Evolutionary conservation across 2,329 filamentous ascomycete genomes (phyloP).

Genomic region (Hypoxylon sp.): DNA sequence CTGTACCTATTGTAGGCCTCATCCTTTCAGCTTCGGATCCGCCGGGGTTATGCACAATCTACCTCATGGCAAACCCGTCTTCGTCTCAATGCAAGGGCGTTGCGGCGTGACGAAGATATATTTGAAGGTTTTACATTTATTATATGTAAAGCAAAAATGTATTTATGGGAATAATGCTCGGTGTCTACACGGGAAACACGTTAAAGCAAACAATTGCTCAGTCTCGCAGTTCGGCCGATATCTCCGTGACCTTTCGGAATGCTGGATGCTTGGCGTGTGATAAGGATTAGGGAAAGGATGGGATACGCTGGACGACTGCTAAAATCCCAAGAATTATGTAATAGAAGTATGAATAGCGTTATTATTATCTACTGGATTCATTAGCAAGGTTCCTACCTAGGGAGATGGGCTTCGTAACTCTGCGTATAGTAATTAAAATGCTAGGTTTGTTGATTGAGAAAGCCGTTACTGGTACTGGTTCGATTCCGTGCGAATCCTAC

Average conservation of each 20-base stretch:
- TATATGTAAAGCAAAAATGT: background rate
- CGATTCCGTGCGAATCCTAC: constrained; percentile 19
- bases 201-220: background rate
- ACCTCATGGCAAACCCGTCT: background rate
- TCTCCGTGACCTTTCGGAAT: background rate
- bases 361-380: background rate
- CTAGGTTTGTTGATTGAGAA: background rate
- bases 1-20: background rate
- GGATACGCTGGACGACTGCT: too few species aligned
- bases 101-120: background rate
- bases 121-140: background rate
- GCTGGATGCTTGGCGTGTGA: background rate
- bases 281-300: background rate
- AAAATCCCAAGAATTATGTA: background rate
- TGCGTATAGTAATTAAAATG: constrained; percentile 1
- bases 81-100: background rate
- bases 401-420: background rate
- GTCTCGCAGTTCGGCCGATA: background rate
- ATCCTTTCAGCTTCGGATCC: background rate
- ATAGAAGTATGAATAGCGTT: background rate
- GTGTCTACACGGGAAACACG: background rate
- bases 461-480: background rate
- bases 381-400: background rate
- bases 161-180: background rate
- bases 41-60: background rate